These are phyloP conservation scores for Tuctoria greenei DNA, from an alignment of 176 grass and related monocot species.

Conservation along the genomic window DNA sequence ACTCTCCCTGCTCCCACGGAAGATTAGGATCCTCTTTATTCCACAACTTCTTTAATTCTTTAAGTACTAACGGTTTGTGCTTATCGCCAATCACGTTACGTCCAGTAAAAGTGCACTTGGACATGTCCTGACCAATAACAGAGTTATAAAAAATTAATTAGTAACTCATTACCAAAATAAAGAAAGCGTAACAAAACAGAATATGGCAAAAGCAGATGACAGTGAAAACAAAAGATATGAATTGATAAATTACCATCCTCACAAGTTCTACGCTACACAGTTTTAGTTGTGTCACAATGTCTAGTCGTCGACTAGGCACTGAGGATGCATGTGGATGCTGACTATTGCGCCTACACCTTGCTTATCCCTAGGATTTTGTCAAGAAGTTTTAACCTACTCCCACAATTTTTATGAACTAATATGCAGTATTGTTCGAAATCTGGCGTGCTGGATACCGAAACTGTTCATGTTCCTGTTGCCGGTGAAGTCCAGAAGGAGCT, in stretches of 20 bases:
- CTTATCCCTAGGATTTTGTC: too few relatives aligned
- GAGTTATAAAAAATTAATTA: slow-evolving; percentile 17
- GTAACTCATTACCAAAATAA: neutral
- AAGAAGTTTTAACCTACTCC: too few relatives aligned
- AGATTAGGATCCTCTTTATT: slow-evolving; percentile 69
- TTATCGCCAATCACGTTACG: slow-evolving; percentile 61
- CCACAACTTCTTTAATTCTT: slow-evolving; percentile 92
- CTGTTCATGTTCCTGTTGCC: too few relatives aligned
- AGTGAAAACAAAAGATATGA: neutral
- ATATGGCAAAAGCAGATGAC: neutral
- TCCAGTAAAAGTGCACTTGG: slow-evolving; percentile 69
- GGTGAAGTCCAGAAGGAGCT: too few relatives aligned
- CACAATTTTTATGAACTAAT: too few relatives aligned
- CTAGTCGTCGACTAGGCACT: too few relatives aligned
- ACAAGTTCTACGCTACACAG: too few relatives aligned
- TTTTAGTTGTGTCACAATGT: too few relatives aligned
- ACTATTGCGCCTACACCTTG: too few relatives aligned
- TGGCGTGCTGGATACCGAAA: too few relatives aligned
- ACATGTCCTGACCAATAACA: slow-evolving; percentile 57
- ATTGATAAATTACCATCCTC: neutral
- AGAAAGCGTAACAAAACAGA: slow-evolving; percentile 19
- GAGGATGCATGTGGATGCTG: too few relatives aligned
- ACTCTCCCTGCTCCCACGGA: slow-evolving; percentile 75
- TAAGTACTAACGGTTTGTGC: slow-evolving; percentile 75
- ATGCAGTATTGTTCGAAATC: too few relatives aligned